Base-by-base conservation (phyloP, 2,329 filamentous ascomycete species). In the Orbilia ellipsospora region DNA sequence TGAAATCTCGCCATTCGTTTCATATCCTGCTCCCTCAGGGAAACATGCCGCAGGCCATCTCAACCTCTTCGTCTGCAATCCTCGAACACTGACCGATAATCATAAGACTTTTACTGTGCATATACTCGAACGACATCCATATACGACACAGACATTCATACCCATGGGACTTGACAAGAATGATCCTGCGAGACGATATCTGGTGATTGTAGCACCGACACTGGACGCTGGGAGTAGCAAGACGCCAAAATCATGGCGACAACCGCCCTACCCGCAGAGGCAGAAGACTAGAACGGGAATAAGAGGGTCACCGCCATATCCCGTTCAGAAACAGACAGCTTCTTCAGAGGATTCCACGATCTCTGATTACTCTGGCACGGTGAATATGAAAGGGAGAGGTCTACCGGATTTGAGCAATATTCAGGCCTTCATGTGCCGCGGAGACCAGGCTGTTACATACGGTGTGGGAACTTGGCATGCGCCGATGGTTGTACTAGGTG, bases 391-490 rank as follows among this genome's bases (percentile, higher is more conserved):
- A 26, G 87, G 0, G 87, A 63, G 85, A 42, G 90, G 90, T 0
- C 82, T 92, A 16, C 94, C 95, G 0, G 93, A 97, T 82, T 80
- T 97, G 48, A 81, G 82, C 20, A 86, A 87, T 7, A 79, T 96
- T 45, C 87, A 85, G 78, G 94, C 93, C 0, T 99, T 97, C 81
- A 83, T 96, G 65, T 94, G 92, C 0, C 88, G 86, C 59, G 90
- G 89, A 1, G 86, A 87, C 23, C 93, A 97, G 84, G 94, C 93
- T 10, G 92, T 99, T 13, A 97, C 93, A 1, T 99, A 98, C 82
- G 93, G 88, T 0, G 89, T 92, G 0, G 95, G 93, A 4, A 97
- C 93, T 64, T 99, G 90, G 94, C 95, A 99, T 84, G 93, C 94
- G 76, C 95, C 95, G 0, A 98, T 99, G 94, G 91, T 93, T 13